These are phyloP conservation scores for Paecilomyces variotii DNA, from an alignment of 2,329 filamentous ascomycete genomes.

Conservation along the genomic window DNA sequence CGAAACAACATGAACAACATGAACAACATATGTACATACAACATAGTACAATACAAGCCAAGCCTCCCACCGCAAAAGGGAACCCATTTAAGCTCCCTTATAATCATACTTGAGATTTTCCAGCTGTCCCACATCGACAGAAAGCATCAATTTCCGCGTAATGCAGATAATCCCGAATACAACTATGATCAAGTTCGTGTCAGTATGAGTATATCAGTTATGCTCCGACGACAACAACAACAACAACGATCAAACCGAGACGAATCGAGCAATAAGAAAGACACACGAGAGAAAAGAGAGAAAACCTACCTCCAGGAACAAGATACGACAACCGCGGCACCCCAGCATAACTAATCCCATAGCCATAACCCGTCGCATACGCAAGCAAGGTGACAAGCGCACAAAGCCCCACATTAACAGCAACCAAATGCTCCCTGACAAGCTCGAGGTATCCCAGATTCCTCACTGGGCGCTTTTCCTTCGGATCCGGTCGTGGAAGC, in stretches of 20 bases:
- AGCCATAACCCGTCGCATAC: conserved; percentile 7
- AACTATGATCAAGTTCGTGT: conserved; percentile 13
- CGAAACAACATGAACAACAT: neutral
- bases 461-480: conserved; percentile 20
- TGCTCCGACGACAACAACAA: too few relatives aligned
- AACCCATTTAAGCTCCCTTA: conserved; percentile 28
- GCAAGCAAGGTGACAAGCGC: conserved; percentile 21
- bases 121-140: conserved; percentile 30
- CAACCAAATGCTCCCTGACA: conserved; percentile 16
- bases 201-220: too few relatives aligned
- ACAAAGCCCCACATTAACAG: conserved; percentile 22
- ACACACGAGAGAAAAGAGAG: too few relatives aligned
- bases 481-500: conserved; percentile 17
- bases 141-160: conserved; percentile 27
- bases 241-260: too few relatives aligned
- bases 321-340: conserved; percentile 23
- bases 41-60: neutral
- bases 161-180: conserved; percentile 24
- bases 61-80: neutral
- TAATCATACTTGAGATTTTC: conserved; percentile 34
- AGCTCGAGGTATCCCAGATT: conserved; percentile 11
- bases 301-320: conserved; percentile 30
- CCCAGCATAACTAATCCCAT: conserved; percentile 7
- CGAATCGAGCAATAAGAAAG: too few relatives aligned
- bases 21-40: neutral